Evolutionary conservation across 2,329 filamentous ascomycete species (phyloP), one percentile per base, ranked within the genome.

Genomic region (Dothidotthia symphoricarpi): DNA sequence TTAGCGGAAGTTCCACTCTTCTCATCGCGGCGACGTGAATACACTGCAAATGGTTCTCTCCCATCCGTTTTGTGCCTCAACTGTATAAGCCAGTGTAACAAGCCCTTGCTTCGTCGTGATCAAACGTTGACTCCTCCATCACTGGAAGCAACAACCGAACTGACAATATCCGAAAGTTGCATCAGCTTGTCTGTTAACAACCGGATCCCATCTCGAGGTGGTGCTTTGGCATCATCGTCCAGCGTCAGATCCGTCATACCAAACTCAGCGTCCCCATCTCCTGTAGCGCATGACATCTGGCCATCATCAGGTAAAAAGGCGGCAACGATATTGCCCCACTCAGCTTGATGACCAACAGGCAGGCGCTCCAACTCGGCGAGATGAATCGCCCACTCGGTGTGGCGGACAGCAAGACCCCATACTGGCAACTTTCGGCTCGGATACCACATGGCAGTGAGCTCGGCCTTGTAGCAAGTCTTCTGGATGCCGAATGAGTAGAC

Each of bases 351-450:
- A 13, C 61, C 62, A 7, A 44, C 32, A 6, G 47, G 41, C 2
- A 66, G 52, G 8, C 38, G 27, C 29, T 64, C 61, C 4, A 64
- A 42, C 16, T 55, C 42, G 8, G 46, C 43, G 7, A 66, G 52
- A 32, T 57, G 57, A 2, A 40, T 50, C 3, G 39, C 44, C 62
- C 62, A 66, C 12, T 63, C 55, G 3, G 24, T 39, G 27, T 64
- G 62, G 26, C 59, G 59, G 12, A 66, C 43, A 19, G 41, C 39
- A 13, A 64, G 41, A 12, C 60, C 59, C 61, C 61, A 66, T 31
- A 55, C 57, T n/a, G 58, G 55, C 1, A 31, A 14, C 1, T 31
- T 31, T 12, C 49, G 31, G 2, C 24, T 10, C 1, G 55, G 53
- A 19, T 63, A 59, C 60, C 61, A 64, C 54, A 62, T 61, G 2